phyloP scores from a whole-genome alignment of 352 stramenopile species.

The Phytophthora multivora region DNA sequence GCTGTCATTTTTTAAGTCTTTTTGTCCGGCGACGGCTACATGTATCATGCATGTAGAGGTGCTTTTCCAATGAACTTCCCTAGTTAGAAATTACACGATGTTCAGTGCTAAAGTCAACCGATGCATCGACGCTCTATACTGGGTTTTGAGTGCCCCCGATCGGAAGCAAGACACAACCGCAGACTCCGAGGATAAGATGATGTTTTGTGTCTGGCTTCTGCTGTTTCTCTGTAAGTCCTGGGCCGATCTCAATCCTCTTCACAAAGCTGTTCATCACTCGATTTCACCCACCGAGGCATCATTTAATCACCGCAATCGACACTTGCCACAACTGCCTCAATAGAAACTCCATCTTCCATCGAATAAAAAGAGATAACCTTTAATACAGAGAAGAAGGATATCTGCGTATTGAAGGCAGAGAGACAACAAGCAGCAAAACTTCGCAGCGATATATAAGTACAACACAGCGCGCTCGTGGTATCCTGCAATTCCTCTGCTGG shows the following conservation, averaged over 20 bases:
- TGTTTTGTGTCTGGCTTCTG: conserved; percentile 7
- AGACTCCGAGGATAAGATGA: conserved; percentile 12
- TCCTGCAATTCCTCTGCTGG: conserved; percentile 6
- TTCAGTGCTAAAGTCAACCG: not conserved
- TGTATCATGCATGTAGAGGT: no score
- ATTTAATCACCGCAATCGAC: no score
- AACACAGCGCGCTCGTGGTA: conserved; percentile 3
- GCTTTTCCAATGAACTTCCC: no score
- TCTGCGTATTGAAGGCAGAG: no score
- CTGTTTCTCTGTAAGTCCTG: conserved; percentile 6
- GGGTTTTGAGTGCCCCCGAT: not conserved
- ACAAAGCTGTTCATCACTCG: no score
- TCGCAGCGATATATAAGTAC: not conserved
- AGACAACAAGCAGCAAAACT: not conserved
- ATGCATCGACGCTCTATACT: conserved; percentile 8
- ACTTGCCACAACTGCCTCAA: no score
- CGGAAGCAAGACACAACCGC: not conserved
- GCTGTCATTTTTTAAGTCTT: no score
- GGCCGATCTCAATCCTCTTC: conserved; percentile 15
- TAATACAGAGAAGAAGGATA: no score
- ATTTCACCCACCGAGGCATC: no score
- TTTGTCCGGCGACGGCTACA: no score
- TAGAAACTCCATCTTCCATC: no score
- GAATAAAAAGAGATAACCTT: no score
- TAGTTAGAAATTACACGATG: not conserved